These are phyloP conservation scores for Thielaviopsis populi DNA, from an alignment of 2,329 filamentous ascomycete species.

Conservation along the genomic window DNA sequence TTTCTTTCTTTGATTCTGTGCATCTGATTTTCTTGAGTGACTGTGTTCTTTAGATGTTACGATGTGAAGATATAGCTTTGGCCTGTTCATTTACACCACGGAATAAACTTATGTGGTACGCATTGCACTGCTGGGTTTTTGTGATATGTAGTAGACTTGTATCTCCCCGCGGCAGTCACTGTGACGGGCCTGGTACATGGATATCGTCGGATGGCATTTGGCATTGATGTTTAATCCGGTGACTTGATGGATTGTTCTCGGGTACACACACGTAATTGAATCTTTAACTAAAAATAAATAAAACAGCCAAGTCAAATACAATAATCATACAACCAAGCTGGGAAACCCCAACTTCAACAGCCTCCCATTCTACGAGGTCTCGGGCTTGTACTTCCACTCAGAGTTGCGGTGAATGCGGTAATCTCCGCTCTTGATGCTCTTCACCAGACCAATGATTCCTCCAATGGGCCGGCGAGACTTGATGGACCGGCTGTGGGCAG, in stretches of 20 bases:
- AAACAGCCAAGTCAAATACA: background rate
- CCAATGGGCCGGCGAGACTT: slow-evolving; percentile 40
- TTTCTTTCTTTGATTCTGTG: background rate
- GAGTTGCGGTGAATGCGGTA: slow-evolving; percentile 39
- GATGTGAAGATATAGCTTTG: too few relatives aligned
- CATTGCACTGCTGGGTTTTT: too few relatives aligned
- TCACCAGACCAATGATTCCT: slow-evolving; percentile 44
- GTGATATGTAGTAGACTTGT: too few relatives aligned
- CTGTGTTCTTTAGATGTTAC: too few relatives aligned
- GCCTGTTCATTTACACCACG: too few relatives aligned
- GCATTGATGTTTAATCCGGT: too few relatives aligned
- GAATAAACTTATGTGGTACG: too few relatives aligned
- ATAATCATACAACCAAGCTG: background rate
- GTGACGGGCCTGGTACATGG: too few relatives aligned
- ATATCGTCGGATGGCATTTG: too few relatives aligned
- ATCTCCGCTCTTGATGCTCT: slow-evolving; percentile 42
- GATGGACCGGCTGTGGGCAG: slow-evolving; percentile 28
- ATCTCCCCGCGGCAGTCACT: too few relatives aligned
- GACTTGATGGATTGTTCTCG: too few relatives aligned
- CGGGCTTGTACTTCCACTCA: slow-evolving; percentile 37
- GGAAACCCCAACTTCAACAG: background rate
- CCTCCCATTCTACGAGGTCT: slow-evolving; percentile 9
- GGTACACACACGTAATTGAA: too few relatives aligned
- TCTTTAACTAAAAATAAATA: background rate
- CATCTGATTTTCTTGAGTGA: background rate